A percentile compares a stretch with the other conserved stretches of the same genome.
Evolutionary conservation across 345 rosid genomes (phyloP).

Genomic region (rapeseed (Brassica napus)): DNA sequence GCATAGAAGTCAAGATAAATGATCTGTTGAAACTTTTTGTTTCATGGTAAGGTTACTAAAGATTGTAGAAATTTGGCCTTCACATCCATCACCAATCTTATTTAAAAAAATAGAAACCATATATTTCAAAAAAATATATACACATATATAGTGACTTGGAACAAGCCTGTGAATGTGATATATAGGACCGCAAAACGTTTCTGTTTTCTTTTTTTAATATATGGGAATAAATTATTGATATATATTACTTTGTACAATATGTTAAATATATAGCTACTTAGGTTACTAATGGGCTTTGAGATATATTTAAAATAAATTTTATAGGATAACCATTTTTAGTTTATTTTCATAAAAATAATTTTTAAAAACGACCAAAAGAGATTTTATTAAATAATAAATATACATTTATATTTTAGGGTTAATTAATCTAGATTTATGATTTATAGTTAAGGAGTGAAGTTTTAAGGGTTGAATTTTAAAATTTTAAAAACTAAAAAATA

Average conservation of each 20-base stretch:
- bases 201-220: not conserved
- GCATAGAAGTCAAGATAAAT: not conserved
- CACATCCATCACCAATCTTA: not conserved
- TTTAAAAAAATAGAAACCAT: not conserved
- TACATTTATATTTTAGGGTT: too few species aligned
- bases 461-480: too few species aligned
- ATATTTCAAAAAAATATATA: not conserved
- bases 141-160: not conserved
- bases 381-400: too few species aligned
- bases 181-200: conserved; percentile 1
- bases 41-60: not conserved
- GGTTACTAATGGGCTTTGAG: not conserved
- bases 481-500: too few species aligned
- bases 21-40: not conserved
- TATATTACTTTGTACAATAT: not conserved
- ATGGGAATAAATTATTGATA: not conserved
- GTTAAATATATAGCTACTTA: not conserved
- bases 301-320: not conserved
- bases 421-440: too few species aligned
- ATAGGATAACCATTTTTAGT: too few species aligned
- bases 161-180: not conserved
- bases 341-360: too few species aligned
- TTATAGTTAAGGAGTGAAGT: too few species aligned
- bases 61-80: not conserved
- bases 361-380: too few species aligned